phyloP scores from a whole-genome alignment of 495 filamentous ascomycete species.

The Penicillium cataractarum region DNA sequence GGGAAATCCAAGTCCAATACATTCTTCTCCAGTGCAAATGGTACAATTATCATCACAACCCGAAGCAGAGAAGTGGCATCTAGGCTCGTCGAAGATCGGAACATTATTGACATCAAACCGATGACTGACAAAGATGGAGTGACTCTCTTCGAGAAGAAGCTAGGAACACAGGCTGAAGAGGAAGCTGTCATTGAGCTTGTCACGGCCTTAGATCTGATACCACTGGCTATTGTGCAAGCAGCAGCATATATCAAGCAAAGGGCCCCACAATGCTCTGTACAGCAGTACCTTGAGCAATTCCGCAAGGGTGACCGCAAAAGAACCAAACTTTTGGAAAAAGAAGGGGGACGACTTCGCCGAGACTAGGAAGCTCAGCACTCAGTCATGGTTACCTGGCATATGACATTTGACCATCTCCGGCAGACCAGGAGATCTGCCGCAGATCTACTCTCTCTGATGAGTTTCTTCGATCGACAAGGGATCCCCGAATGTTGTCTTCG shows the following conservation, averaged over 20 bases:
- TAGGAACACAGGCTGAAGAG: constrained; percentile 17
- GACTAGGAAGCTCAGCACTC: constrained; percentile 30
- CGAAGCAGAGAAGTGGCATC: constrained; percentile 32
- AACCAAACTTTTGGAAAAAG: constrained; percentile 5
- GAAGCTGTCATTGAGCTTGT: constrained; percentile 25
- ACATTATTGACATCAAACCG: constrained; percentile 44
- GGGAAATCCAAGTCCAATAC: too few species aligned
- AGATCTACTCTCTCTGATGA: constrained; percentile 23
- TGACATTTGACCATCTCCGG: constrained; percentile 37
- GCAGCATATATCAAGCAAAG: constrained; percentile 48
- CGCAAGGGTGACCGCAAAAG: constrained; percentile 11
- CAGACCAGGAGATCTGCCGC: constrained; percentile 20
- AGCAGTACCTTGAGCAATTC: constrained; percentile 43
- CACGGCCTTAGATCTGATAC: constrained; percentile 45
- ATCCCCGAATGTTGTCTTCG: too few species aligned
- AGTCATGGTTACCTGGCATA: constrained; percentile 35
- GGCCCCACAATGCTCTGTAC: constrained; percentile 27
- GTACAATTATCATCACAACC: constrained; percentile 41
- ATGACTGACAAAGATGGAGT: constrained; percentile 37
- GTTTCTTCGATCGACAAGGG: constrained; percentile 18
- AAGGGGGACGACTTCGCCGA: constrained; percentile 15
- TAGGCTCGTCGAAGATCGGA: constrained; percentile 29
- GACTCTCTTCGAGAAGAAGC: constrained; percentile 44
- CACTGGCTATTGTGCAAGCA: constrained; percentile 54
- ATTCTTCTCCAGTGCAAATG: not conserved